A percentile compares a stretch with the other conserved stretches of the same genome.
Evolutionary conservation across 495 filamentous ascomycete genomes (phyloP).

Genomic region (Penicillium robsamsonii): DNA sequence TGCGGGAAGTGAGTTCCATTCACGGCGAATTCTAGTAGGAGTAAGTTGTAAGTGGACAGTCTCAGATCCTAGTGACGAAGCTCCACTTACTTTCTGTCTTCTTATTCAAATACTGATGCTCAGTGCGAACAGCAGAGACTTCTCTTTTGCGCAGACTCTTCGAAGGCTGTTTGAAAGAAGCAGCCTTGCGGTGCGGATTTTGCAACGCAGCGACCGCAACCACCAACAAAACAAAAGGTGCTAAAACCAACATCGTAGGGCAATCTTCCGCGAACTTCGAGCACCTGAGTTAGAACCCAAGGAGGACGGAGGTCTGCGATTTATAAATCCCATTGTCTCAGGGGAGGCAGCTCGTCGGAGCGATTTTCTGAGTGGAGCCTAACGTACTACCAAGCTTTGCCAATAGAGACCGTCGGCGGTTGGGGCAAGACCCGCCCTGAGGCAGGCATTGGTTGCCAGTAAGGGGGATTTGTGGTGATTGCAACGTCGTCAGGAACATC

Average conservation of each 20-base stretch:
- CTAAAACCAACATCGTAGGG: slow-evolving; percentile 14
- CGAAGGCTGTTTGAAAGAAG: neutral
- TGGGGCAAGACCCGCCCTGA: neutral
- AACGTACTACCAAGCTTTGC: slow-evolving; percentile 10
- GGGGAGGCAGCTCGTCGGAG: neutral
- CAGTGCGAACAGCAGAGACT: neutral
- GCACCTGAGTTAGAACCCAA: neutral
- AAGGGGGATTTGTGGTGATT: slow-evolving; percentile 11
- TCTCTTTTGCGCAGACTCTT: slow-evolving; percentile 3
- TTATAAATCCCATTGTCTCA: neutral
- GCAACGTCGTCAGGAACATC: slow-evolving; percentile 20
- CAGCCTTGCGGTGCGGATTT: slow-evolving; percentile 22
- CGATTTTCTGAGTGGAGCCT: slow-evolving; percentile 2
- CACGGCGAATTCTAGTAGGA: slow-evolving; percentile 54
- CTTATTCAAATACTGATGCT: slow-evolving; percentile 18
- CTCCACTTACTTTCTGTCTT: slow-evolving; percentile 17
- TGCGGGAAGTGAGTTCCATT: slow-evolving; percentile 68
- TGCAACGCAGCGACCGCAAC: slow-evolving; percentile 15
- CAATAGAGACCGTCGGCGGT: neutral
- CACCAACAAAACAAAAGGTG: slow-evolving; percentile 2
- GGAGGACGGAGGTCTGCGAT: neutral
- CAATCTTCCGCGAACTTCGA: neutral
- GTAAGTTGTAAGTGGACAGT: neutral
- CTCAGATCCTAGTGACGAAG: neutral
- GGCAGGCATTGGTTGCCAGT: slow-evolving; percentile 4